Evolutionary conservation across 495 filamentous ascomycete genomes (phyloP).

Genomic region (Penicillium atrosanguineum): DNA sequence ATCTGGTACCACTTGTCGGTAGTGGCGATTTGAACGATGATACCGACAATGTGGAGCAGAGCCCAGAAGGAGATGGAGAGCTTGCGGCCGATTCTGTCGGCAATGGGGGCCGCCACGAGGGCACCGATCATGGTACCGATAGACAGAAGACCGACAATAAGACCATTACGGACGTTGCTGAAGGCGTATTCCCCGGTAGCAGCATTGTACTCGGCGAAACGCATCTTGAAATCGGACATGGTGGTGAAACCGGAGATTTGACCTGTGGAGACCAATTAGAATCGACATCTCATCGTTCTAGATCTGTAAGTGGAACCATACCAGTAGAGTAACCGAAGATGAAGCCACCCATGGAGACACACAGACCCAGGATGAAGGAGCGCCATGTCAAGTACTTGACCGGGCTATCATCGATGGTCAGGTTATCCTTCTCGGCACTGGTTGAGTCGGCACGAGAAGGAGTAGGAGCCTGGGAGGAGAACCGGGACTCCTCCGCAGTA

Average conservation of each 20-base stretch:
- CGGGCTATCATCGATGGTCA: slow-evolving; percentile 44
- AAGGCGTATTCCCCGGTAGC: slow-evolving; percentile 41
- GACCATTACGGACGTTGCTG: slow-evolving; percentile 53
- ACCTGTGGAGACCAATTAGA: slow-evolving; percentile 27
- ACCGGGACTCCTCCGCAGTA: slow-evolving; percentile 27
- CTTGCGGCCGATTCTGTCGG: slow-evolving; percentile 54
- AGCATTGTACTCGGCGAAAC: slow-evolving; percentile 42
- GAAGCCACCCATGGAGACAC: slow-evolving; percentile 69
- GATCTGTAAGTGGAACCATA: slow-evolving; percentile 23
- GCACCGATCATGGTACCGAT: slow-evolving; percentile 71
- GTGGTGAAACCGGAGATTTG: slow-evolving; percentile 60
- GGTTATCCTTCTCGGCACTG: slow-evolving; percentile 38
- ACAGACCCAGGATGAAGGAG: slow-evolving; percentile 49
- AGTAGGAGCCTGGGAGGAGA: slow-evolving; percentile 37
- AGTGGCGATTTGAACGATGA: slow-evolving; percentile 65
- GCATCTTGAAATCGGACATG: slow-evolving; percentile 52
- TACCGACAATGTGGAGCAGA: slow-evolving; percentile 64
- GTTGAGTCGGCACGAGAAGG: slow-evolving; percentile 37
- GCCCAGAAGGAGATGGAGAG: slow-evolving; percentile 54
- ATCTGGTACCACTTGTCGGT: slow-evolving; percentile 51
- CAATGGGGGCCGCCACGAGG: slow-evolving; percentile 56
- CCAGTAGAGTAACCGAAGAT: slow-evolving; percentile 74
- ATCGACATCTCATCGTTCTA: not conserved
- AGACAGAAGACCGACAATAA: slow-evolving; percentile 59
- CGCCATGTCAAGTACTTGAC: slow-evolving; percentile 49